Base-by-base conservation (phyloP, 2,329 filamentous ascomycete genomes). In the Nemania sp. region DNA sequence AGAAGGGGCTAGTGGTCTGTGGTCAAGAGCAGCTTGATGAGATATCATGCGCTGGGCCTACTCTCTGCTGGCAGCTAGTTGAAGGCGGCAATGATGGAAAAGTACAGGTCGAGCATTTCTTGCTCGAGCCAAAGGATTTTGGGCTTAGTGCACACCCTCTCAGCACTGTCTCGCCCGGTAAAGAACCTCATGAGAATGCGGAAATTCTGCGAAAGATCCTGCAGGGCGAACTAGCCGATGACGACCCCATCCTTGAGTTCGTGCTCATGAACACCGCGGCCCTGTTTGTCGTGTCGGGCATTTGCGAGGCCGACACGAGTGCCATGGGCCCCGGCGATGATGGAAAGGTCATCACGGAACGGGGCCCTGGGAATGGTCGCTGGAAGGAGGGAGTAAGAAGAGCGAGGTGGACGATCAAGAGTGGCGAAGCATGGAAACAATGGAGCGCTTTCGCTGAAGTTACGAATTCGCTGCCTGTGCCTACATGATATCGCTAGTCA, bases 21-120 rank as follows among this genome's bases (percentile, higher is more conserved):
- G 96, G 96, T 51, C 91, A 92, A 72, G 97, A 98, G 82, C 93
- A 98, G 74, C 88, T 99, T 32, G 96, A 99, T 78, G 96, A 99
- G 82, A 89, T 99, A 69, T 96, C 92, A 74, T 98, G 95, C 74
- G 96, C 95, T 0, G 95, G 96, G 0, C 86, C 86, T 41, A 97
- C 94, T 1, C 90, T 92, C 75, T 97, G 94, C 86, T 99, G 96
- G 96, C 89, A 89, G 81, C 82, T 98, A 27, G 83, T 87, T 62
- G 82, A 86, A 24, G 26, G 55, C 15, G 78, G 43, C 54, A 78
- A 45, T 73, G 71, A 80, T 75, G 61, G 73, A 82, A 61, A 73
- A 82, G 74, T 88, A 80, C 76, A 87, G 62, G 85, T 97, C 47
- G 90, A 94, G 73, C 89, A 91, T 70, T 98, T 99, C 82, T 88